Base-by-base conservation (phyloP, 2,329 filamentous ascomycete species). In the Trichoderma endophyticum region DNA sequence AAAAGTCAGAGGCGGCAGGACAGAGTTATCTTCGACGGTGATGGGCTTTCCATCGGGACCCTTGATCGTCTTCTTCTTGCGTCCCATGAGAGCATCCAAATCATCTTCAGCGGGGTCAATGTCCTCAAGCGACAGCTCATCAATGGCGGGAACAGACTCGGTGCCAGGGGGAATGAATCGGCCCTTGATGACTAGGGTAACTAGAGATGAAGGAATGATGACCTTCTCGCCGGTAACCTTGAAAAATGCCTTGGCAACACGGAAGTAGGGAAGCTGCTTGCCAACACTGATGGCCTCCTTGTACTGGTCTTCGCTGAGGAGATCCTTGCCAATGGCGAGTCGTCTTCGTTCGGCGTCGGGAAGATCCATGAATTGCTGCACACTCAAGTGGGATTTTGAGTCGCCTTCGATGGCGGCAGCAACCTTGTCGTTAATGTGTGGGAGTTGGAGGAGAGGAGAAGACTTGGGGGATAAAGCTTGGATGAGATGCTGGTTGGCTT, bases 161-260 rank as follows among this genome's bases (percentile, higher is more conserved):
- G 89, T 91, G 60, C 95, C 95, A 4, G 96, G 95, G 6, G 96
- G 96, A 62, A 98, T 91, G 79, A 98, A 92, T 71, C 96, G 94
- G 36, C 93, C 94, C 85, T 99, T 99, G 80, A 99, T 90, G 66
- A 99, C 94, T 34, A 99, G 91, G 74, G 95, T 95, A 26, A 98
- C 95, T 48, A 99, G 88, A 71, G 94, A 97, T 72, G 92, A 93
- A 7, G 96, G 95, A 36, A 95, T 97, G 78, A 99, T 93, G 81
- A 92, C 92, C 75, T 92, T 93, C 83, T 99, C 97, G 79, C 96
- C 96, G 67, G 94, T 91, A 60, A 99, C 97, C 86, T 99, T 99
- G 90, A 99, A 99, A 83, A 97, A 99, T 8, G 94, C 93, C 84
- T 94, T 97, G 78, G 94, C 93, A 12, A 99, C 90, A 72, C 92